Base-by-base conservation (phyloP, 1,284 basidiomycete genomes). In the Leccinum fallax region DNA sequence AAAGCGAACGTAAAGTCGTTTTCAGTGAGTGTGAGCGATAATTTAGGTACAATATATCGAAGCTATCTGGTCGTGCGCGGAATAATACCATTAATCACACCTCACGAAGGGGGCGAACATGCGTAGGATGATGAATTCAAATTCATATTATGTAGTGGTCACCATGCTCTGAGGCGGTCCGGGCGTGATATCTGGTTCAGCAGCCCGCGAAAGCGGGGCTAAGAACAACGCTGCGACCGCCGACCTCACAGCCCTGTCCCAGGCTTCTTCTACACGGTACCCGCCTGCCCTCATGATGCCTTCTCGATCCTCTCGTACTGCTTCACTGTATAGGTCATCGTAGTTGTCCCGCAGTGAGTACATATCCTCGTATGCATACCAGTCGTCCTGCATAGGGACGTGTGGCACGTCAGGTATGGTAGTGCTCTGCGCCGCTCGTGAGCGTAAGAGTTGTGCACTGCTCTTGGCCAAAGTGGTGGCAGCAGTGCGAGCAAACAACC, bases 231-330 rank as follows among this genome's bases (percentile, higher is more conserved):
- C 90, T 60, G 90, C 89, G 21, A 95, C 89, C 2, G 92, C 91
- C 67, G 77, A 85, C 57, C 90, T 79, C 53, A 97, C 74, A 24
- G 93, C 93, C 67, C 94, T 83, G 69, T 92, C 89, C 95, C 95
- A 97, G 56, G 92, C 92, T 72, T 94, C 87, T 62, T 89, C 84
- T 10, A 94, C 79, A 66, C 82, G 83, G 73, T 93, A 97, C 2
- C 94, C 95, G 16, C 94, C 95, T 9, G 87, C 93, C 51, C 90
- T 80, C 84, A 93, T 91, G 68, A 91, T 88, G 4, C 90, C 90
- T 66, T 93, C 89, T 59, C 83, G 78, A 69, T 95, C 92, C 68
- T 85, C 85, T 67, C 89, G 81, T 6, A 93, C 86, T 4, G 87
- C 88, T 61, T 90, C 90, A 66, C 89, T 92, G 65, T 83, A 78